A percentile compares a stretch with the other conserved stretches of the same genome.
Evolutionary conservation across 345 rosid species (phyloP).

Genomic region (Microcos paniculata): DNA sequence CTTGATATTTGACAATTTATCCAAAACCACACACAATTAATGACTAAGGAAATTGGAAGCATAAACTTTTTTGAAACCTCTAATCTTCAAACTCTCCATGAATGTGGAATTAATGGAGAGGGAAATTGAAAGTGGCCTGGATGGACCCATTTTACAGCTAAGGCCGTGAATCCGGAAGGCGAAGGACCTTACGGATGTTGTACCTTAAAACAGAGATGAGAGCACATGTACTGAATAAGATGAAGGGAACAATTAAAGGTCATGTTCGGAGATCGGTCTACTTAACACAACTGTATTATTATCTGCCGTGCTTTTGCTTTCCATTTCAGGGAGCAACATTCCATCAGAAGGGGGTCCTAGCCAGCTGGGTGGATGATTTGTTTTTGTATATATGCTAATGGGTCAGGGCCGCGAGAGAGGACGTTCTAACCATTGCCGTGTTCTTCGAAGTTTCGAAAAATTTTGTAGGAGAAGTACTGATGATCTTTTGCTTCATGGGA

Average conservation of each 20-base stretch:
- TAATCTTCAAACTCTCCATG: neutral
- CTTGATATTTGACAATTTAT: neutral
- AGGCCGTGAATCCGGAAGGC: neutral
- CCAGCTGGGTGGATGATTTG: conserved; percentile 10
- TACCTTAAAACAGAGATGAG: neutral
- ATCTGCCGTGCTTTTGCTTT: neutral
- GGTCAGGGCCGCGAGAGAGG: neutral
- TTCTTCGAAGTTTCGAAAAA: neutral
- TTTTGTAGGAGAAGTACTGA: too few species aligned
- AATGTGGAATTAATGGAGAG: too few species aligned
- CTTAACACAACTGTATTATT: neutral
- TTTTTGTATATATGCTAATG: neutral
- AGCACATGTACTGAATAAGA: conserved; percentile 4
- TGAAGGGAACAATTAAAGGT: conserved; percentile 1
- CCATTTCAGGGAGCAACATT: neutral
- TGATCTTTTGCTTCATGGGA: neutral
- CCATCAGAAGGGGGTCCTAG: neutral
- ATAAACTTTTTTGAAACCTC: neutral
- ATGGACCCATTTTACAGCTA: neutral
- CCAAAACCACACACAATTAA: neutral
- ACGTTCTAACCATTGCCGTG: conserved; percentile 6
- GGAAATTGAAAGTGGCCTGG: neutral
- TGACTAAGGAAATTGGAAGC: neutral
- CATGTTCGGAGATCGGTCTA: neutral
- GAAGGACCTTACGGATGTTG: conserved; percentile 3